These are phyloP conservation scores for Medicago arabica DNA, from an alignment of 306 rosid species.

Conservation along the genomic window DNA sequence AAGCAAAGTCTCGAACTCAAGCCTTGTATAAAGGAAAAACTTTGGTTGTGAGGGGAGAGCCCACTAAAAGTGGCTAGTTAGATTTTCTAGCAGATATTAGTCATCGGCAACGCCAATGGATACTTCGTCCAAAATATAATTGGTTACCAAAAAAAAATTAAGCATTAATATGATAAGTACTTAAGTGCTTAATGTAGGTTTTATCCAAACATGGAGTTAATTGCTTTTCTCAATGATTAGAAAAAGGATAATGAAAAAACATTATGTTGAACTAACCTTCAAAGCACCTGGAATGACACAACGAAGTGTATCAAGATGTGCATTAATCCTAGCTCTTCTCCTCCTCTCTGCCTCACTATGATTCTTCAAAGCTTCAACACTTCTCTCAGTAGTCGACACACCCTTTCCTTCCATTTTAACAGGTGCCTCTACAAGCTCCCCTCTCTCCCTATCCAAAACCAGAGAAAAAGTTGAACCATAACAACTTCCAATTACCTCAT, in stretches of 20 bases:
- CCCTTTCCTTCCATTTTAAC: conserved; percentile 50
- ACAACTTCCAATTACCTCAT: conserved; percentile 46
- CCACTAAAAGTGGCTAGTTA: too few species aligned
- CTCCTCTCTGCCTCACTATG: conserved; percentile 79
- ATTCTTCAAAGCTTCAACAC: conserved; percentile 61
- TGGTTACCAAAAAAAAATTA: too few species aligned
- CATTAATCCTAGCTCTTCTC: conserved; percentile 74
- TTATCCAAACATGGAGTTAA: not conserved
- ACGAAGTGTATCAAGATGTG: conserved; percentile 70
- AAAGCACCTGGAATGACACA: conserved; percentile 63
- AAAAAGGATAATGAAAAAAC: not conserved
- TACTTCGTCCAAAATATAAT: too few species aligned
- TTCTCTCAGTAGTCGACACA: conserved; percentile 60
- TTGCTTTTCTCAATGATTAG: conserved; percentile 1
- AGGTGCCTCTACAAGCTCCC: conserved; percentile 70
- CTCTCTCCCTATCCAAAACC: conserved; percentile 65
- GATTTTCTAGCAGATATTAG: too few species aligned
- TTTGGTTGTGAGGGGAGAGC: too few species aligned
- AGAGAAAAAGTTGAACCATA: conserved; percentile 59
- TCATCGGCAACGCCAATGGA: too few species aligned
- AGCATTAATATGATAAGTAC: too few species aligned
- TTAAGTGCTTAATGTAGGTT: too few species aligned
- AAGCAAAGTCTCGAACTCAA: too few species aligned
- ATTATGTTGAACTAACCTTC: conserved; percentile 56
- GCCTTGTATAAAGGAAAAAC: too few species aligned